phyloP scores from a whole-genome alignment of 371 early-diverging fungal species.

The Entomophthora muscae region DNA sequence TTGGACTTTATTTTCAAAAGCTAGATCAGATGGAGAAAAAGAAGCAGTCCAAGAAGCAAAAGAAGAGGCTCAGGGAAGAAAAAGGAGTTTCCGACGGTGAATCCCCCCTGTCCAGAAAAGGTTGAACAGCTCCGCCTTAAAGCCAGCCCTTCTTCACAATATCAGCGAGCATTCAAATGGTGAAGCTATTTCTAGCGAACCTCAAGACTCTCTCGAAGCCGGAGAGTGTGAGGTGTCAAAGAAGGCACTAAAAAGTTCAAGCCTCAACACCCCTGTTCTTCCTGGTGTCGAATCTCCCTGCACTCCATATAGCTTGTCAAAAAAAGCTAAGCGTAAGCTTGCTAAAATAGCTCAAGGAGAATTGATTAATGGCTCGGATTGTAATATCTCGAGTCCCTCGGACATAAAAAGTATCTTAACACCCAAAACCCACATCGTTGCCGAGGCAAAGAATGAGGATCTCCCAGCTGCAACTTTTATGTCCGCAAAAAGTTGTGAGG shows the following conservation, averaged over 20 bases:
- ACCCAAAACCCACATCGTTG: no score
- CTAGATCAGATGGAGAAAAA: not conserved
- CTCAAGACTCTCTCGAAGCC: not conserved
- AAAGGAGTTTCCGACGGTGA: not conserved
- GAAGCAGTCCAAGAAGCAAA: not conserved
- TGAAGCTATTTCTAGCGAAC: not conserved
- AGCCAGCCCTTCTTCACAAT: not conserved
- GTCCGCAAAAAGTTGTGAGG: no score
- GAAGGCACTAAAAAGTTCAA: not conserved
- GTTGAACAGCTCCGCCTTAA: not conserved
- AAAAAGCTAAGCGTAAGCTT: no score
- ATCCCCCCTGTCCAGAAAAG: not conserved
- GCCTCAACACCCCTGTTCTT: no score
- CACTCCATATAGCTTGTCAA: no score
- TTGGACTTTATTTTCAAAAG: no score
- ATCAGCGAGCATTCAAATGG: not conserved
- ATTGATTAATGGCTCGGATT: no score
- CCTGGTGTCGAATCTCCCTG: no score
- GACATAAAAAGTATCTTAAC: no score
- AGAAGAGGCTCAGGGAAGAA: not conserved
- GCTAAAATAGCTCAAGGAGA: not conserved
- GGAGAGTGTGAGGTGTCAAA: not conserved
- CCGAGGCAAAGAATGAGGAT: no score
- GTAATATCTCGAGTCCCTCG: no score
- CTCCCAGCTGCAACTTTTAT: no score